These are phyloP conservation scores for Globisporangium sylvaticum DNA, from an alignment of 352 stramenopile genomes.

Conservation along the genomic window DNA sequence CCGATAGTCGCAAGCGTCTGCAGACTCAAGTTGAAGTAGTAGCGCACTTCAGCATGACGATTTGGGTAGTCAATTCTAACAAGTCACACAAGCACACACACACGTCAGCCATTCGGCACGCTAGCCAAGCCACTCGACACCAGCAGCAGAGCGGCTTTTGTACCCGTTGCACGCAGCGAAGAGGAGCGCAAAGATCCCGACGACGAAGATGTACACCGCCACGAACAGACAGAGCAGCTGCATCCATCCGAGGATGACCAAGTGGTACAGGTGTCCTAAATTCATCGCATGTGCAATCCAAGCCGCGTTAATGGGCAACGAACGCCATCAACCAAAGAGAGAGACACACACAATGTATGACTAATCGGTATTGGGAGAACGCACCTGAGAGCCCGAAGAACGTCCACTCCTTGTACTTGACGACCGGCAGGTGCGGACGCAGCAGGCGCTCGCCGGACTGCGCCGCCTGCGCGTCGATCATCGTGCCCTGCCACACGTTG, in stretches of 20 bases:
- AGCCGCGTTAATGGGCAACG: too few species aligned
- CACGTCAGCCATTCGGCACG: too few species aligned
- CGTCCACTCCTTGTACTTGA: slow-evolving; percentile 49
- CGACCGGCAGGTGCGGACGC: slow-evolving; percentile 32
- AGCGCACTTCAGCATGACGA: slow-evolving; percentile 18
- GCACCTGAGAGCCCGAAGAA: slow-evolving; percentile 30
- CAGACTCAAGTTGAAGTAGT: slow-evolving; percentile 62
- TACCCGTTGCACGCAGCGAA: slow-evolving; percentile 38
- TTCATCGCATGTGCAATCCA: too few species aligned
- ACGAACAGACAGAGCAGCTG: slow-evolving; percentile 42
- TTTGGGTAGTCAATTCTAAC: slow-evolving; percentile 6
- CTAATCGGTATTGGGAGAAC: too few species aligned
- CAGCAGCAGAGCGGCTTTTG: too few species aligned
- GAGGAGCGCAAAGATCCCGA: slow-evolving; percentile 45
- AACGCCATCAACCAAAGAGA: too few species aligned
- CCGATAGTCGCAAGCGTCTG: slow-evolving; percentile 60
- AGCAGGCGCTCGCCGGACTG: slow-evolving; percentile 26
- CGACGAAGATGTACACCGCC: slow-evolving; percentile 40
- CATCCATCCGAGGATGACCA: slow-evolving; percentile 44
- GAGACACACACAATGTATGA: too few species aligned
- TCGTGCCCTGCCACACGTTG: slow-evolving; percentile 54
- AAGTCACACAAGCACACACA: too few species aligned
- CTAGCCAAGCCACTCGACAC: too few species aligned
- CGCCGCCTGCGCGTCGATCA: slow-evolving; percentile 27
- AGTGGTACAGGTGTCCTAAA: too few species aligned